Evolutionary conservation across 371 early-diverging fungal species (phyloP), one percentile per base, ranked within the genome.

Genomic region (Gilbertella persicaria): DNA sequence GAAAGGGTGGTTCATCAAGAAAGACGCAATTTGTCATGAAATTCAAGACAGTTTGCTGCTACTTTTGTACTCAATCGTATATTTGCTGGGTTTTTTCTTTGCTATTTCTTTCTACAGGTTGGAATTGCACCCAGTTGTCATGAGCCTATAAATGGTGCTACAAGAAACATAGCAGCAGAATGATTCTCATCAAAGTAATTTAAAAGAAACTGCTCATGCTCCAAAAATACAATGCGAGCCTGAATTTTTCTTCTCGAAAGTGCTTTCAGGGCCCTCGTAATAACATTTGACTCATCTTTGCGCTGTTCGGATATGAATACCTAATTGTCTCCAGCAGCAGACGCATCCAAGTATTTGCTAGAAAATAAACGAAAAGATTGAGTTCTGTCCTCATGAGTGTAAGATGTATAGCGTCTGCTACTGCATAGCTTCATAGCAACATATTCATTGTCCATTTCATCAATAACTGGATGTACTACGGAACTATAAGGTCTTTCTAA

Each of bases 331-430:
- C 10, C 48, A 23, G 56, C 42, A 38, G 54, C 57, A 35, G 50
- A 19, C 40, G 59, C 42, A 52, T 28, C 45, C 28, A 36, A 21
- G 26, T 44, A 14, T 50, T 56, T 49, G 9, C 38, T 52, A 35
- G 36, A 58, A 45, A 58, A 58, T 29, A 51, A 30, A 38, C 45
- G 42, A 58, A 51, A 50, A 46, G 51, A 58, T 40, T 52, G 39
- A 37, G 48, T 47, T 43, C 52, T 58, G 24, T 58, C 59, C 24
- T 52, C 53, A 48, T 51, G 53, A 48, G 49, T 50, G 57, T 56
- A 56, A 44, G 50, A 20, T 56, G 38, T 50, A 45, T 56, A 49
- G 19, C 44, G 45, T 56, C 50, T 21, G 50, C 50, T 56, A 44
- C 48, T 58, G 48, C 29, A 58, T 39, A 50, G 9, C 13, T 56